Evolutionary conservation across 2,329 filamentous ascomycete genomes (phyloP), one percentile per base, ranked within the genome.

Genomic region (Xylariaceae sp.): DNA sequence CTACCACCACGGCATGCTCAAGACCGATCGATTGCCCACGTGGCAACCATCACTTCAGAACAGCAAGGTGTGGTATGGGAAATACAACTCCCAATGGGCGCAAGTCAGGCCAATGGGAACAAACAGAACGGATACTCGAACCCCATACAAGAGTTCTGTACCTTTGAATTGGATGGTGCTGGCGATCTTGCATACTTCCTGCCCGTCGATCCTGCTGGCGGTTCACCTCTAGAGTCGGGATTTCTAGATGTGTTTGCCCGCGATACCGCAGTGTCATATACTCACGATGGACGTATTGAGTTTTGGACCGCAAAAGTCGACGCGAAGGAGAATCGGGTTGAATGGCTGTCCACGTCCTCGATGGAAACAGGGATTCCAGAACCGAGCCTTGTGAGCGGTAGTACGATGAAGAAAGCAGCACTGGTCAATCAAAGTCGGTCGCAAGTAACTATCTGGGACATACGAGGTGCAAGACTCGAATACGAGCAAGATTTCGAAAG

Each of bases 391-490:
- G 89, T 87, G 11, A 95, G 89, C 62, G 90, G 88, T 12, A 95
- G 88, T 58, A 91, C 86, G 9, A 86, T 91, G 61, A 86, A 91
- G 55, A 96, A 95, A 66, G 87, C 89, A 19, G 90, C 90, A 4
- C 70, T 96, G 17, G 89, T 95, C 32, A 87, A 95, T 64, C 75
- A 81, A 3, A 75, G 78, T 12, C 82, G 85, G 54, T 90, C 86
- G 0, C 82, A 84, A 38, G 71, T 96, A 44, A 95, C 89, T 0
- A 95, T 96, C 44, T 96, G 91, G 92, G 91, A 96, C 62, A 87
- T 89, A 11, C 82, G 86, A 54, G 88, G 86, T 48, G 85, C 85
- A 2, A 85, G 90, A 54, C 76, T 96, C 6, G 91, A 96, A 66
- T 90, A 89, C 62, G 80, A 88, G 53, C 82, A 92, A 60, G 78